These are phyloP conservation scores for Gamarada debralockiae DNA, from an alignment of 495 filamentous ascomycete genomes.

Conservation along the genomic window DNA sequence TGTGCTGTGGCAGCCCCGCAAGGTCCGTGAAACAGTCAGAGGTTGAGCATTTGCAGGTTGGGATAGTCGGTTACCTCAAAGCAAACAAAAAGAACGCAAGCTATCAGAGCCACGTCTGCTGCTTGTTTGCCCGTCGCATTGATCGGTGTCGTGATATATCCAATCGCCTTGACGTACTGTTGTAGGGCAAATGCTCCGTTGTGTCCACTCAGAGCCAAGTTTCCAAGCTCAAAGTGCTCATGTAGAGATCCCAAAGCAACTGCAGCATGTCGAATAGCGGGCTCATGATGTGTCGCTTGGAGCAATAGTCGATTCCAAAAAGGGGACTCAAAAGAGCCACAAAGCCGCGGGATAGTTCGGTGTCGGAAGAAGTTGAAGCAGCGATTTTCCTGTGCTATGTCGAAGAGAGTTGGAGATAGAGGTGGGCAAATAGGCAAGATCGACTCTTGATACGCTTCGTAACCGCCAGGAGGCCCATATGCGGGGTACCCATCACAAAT, in stretches of 20 bases:
- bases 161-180: slow-evolving; percentile 11
- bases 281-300: slow-evolving; percentile 6
- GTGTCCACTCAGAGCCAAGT: not conserved
- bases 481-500: slow-evolving; percentile 9
- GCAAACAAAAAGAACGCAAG: slow-evolving; percentile 3
- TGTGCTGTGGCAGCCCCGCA: slow-evolving; percentile 5
- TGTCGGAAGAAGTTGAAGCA: slow-evolving; percentile 37
- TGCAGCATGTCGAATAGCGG: slow-evolving; percentile 8
- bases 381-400: slow-evolving; percentile 10
- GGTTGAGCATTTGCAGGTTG: no score
- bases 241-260: slow-evolving; percentile 5
- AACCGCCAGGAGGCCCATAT: no score
- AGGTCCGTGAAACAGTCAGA: no score
- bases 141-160: not conserved
- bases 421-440: not conserved
- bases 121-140: not conserved
- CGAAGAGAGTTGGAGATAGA: slow-evolving; percentile 9
- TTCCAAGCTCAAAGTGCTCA: not conserved
- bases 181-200: not conserved
- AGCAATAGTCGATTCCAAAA: slow-evolving; percentile 46
- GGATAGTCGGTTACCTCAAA: not conserved
- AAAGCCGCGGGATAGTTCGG: slow-evolving; percentile 37
- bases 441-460: not conserved
- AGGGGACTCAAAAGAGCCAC: slow-evolving; percentile 36
- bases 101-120: not conserved